phyloP scores from a whole-genome alignment of 164 flowering plant genomes.

The Litsea cubeba region DNA sequence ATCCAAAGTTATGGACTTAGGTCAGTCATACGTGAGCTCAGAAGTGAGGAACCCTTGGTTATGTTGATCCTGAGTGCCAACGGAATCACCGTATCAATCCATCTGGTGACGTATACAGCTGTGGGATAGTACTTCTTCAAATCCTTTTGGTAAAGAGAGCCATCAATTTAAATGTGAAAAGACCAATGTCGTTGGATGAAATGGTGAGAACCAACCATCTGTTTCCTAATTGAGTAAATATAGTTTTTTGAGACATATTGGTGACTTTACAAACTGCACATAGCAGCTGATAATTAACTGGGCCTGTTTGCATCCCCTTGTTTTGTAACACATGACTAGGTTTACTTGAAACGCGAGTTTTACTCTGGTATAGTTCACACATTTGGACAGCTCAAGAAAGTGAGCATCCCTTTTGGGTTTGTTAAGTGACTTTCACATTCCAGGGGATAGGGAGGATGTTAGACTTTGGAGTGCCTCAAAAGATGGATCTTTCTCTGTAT shows the following conservation, averaged over 20 bases:
- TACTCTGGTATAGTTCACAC: neutral
- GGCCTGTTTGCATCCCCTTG: neutral
- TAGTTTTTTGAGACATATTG: neutral
- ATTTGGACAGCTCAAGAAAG: no score
- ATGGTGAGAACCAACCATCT: slow-evolving; percentile 30
- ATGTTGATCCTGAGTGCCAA: slow-evolving; percentile 66
- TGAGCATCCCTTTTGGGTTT: no score
- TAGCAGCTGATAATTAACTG: neutral
- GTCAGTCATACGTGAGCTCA: slow-evolving; percentile 61
- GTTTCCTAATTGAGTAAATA: neutral
- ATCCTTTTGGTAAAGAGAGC: slow-evolving; percentile 59
- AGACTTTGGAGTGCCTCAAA: no score
- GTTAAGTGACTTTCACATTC: no score
- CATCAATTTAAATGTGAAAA: slow-evolving; percentile 36
- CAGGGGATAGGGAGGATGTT: no score
- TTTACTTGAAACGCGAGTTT: neutral
- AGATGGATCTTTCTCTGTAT: no score
- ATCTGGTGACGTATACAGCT: slow-evolving; percentile 62
- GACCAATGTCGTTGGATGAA: slow-evolving; percentile 44
- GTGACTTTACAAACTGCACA: neutral
- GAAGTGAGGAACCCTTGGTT: slow-evolving; percentile 82
- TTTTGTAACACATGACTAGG: neutral
- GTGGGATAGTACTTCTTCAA: slow-evolving; percentile 64
- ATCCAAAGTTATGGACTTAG: slow-evolving; percentile 51
- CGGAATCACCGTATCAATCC: slow-evolving; percentile 48